A percentile compares a stretch with the other conserved stretches of the same genome.
Conservation (phyloP, 345 rosid genomes). For the Chamaenerion angustifolium region DNA sequence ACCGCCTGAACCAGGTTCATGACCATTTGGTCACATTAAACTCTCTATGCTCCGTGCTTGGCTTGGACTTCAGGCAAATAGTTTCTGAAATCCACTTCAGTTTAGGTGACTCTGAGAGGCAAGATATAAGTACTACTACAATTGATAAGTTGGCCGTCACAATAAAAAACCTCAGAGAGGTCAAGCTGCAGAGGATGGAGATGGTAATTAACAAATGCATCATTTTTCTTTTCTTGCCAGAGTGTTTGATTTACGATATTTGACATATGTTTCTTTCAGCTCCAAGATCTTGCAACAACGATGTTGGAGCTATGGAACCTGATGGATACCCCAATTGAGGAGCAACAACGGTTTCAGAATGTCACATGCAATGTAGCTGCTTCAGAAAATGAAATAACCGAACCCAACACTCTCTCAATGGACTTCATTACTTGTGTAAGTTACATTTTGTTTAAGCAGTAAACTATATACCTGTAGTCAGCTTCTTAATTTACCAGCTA, state of each 20-base stretch:
- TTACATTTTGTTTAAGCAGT: not conserved
- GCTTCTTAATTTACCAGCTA: no score
- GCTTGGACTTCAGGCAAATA: slow-evolving; percentile 49
- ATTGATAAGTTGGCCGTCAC: slow-evolving; percentile 35
- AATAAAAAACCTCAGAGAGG: slow-evolving; percentile 41
- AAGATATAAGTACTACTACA: slow-evolving; percentile 41
- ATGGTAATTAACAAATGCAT: slow-evolving; percentile 27
- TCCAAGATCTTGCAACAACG: slow-evolving; percentile 90
- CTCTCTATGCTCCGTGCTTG: slow-evolving; percentile 59
- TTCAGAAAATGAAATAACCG: slow-evolving; percentile 79
- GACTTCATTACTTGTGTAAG: slow-evolving; percentile 75
- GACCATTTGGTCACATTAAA: slow-evolving; percentile 32
- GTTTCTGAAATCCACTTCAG: slow-evolving; percentile 45
- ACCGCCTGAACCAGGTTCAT: slow-evolving; percentile 47
- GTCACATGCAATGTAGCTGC: slow-evolving; percentile 94
- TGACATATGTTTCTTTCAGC: slow-evolving; percentile 27
- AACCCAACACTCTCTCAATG: slow-evolving; percentile 69
- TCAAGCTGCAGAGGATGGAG: slow-evolving; percentile 82
- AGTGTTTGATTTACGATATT: no score
- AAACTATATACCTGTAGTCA: no score
- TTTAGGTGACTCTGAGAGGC: slow-evolving; percentile 37
- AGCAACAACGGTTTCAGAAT: slow-evolving; percentile 78
- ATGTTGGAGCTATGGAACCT: slow-evolving; percentile 93
- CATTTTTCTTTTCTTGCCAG: not conserved
- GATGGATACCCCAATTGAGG: slow-evolving; percentile 97